Conservation (phyloP, 306 rosid genomes). For the Trichosanthes truncata region DNA sequence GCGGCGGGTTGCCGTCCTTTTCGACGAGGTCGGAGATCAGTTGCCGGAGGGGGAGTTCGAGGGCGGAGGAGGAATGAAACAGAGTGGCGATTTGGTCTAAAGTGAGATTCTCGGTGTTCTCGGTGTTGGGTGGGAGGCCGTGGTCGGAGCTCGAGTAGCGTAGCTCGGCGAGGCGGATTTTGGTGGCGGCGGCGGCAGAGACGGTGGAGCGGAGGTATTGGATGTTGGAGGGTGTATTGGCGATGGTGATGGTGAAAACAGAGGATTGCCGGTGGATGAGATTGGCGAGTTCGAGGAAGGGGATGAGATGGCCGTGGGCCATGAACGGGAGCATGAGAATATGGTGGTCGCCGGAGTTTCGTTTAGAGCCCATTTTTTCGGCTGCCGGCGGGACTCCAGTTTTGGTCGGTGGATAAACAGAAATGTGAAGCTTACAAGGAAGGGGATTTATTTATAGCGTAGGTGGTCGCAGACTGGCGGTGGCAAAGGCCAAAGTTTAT, state of each 20-base stretch:
- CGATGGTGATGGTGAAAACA: slow-evolving; percentile 41
- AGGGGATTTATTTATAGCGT: not conserved
- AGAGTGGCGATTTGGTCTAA: slow-evolving; percentile 10
- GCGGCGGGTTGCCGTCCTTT: slow-evolving; percentile 35
- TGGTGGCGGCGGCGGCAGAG: not conserved
- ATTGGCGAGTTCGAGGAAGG: slow-evolving; percentile 49
- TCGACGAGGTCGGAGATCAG: slow-evolving; percentile 23
- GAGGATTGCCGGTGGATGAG: slow-evolving; percentile 28
- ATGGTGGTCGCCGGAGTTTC: slow-evolving; percentile 12
- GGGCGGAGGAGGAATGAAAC: slow-evolving; percentile 27
- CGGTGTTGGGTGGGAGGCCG: slow-evolving; percentile 44
- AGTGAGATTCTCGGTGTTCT: slow-evolving; percentile 51
- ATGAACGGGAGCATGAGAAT: slow-evolving; percentile 60
- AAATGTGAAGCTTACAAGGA: not conserved
- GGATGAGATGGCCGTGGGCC: slow-evolving; percentile 76
- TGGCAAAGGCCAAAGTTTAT: too few species aligned
- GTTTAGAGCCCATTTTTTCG: slow-evolving; percentile 1
- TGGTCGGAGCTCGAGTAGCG: slow-evolving; percentile 27
- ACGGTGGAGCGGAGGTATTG: slow-evolving; percentile 35
- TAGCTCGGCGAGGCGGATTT: slow-evolving; percentile 34
- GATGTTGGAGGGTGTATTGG: slow-evolving; percentile 54
- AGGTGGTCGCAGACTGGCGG: too few species aligned
- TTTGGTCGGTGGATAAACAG: not conserved
- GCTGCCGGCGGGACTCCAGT: not conserved
- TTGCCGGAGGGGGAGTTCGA: slow-evolving; percentile 33